Conservation (phyloP, 805 yeast genomes). For the Yamadazyma ubonensis region DNA sequence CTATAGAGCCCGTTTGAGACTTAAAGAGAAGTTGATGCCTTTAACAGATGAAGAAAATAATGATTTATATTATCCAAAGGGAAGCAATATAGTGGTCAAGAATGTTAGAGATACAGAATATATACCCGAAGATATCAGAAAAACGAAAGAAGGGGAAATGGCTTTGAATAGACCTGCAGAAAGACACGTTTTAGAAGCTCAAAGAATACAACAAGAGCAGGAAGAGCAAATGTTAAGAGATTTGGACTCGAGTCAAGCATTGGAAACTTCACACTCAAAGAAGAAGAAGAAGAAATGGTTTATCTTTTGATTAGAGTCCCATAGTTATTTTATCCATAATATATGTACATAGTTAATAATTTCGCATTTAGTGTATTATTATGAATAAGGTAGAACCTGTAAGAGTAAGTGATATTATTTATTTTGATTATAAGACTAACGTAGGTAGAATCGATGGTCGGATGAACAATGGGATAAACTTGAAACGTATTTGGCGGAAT, state of each 20-base stretch:
- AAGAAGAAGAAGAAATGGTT: neutral
- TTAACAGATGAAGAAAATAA: conserved; percentile 59
- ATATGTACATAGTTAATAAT: neutral
- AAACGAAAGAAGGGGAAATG: conserved; percentile 45
- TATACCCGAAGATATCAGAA: conserved; percentile 40
- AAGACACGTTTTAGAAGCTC: conserved; percentile 73
- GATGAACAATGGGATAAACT: conserved; percentile 14
- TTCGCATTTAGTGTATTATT: conserved; percentile 2
- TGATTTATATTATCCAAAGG: conserved; percentile 54
- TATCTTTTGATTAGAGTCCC: neutral
- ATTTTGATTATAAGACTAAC: too few species aligned
- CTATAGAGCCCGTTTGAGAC: conserved; percentile 57
- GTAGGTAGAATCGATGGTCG: conserved; percentile 7
- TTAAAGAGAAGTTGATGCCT: conserved; percentile 56
- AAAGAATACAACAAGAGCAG: conserved; percentile 61
- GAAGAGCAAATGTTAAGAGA: conserved; percentile 49
- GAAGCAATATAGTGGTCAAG: conserved; percentile 38
- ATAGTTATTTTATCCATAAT: neutral
- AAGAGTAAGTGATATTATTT: too few species aligned
- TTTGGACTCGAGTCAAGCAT: neutral
- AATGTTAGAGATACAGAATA: conserved; percentile 45
- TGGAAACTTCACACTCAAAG: neutral
- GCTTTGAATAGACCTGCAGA: conserved; percentile 68
- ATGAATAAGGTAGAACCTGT: too few species aligned
- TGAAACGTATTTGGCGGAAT: conserved; percentile 14